These are phyloP conservation scores for Cytospora chrysosperma DNA, from an alignment of 2,329 filamentous ascomycete genomes.

Conservation along the genomic window DNA sequence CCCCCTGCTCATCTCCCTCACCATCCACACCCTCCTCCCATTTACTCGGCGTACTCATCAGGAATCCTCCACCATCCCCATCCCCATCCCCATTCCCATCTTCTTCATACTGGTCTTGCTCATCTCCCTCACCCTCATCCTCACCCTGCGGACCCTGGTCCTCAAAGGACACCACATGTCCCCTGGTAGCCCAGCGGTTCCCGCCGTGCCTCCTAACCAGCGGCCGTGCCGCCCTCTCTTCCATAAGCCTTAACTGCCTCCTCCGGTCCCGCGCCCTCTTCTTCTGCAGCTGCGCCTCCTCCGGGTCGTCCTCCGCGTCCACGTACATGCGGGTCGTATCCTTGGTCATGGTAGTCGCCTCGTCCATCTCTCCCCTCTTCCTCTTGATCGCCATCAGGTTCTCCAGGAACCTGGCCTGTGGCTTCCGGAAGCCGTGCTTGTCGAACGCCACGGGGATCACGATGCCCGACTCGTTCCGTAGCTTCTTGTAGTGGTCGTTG, in stretches of 20 bases:
- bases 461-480: constrained; percentile 43
- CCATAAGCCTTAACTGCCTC: constrained; percentile 26
- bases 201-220: constrained; percentile 9
- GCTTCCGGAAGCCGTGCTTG: constrained; percentile 47
- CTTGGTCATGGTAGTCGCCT: constrained; percentile 59
- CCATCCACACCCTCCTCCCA: constrained; percentile 37
- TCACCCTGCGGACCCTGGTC: not conserved
- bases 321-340: constrained; percentile 35
- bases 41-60: constrained; percentile 36
- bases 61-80: constrained; percentile 25
- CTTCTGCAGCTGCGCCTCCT: constrained; percentile 38
- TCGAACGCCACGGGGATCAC: constrained; percentile 47
- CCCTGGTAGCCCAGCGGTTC: constrained; percentile 15
- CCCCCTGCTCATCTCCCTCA: constrained; percentile 26
- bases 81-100: constrained; percentile 16
- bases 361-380: constrained; percentile 62
- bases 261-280: constrained; percentile 30
- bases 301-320: constrained; percentile 42
- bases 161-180: constrained; percentile 19
- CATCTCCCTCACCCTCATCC: not conserved
- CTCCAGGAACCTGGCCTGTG: constrained; percentile 60
- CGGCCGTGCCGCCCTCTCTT: constrained; percentile 21
- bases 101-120: constrained; percentile 1
- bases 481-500: constrained; percentile 25
- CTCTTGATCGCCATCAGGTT: constrained; percentile 65